Evolutionary conservation across 139 green algal genomes (phyloP), one percentile per base, ranked within the genome.

Genomic region (Coelastrella sp.): DNA sequence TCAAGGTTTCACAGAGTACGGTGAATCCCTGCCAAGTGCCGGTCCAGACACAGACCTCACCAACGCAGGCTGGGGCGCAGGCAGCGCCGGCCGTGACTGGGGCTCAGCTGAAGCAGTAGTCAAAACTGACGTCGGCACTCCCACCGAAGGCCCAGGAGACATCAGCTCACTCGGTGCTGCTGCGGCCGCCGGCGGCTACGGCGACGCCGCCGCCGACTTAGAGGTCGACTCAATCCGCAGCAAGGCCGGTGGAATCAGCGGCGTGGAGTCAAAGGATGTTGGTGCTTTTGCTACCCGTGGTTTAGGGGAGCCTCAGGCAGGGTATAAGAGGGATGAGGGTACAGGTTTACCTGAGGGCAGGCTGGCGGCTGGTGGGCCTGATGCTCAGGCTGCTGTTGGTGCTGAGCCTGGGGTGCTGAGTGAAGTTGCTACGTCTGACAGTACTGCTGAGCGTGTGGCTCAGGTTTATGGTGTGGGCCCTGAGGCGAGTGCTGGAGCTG

Each of bases 361-460:
- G 74, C 74, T 80, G n/a, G 74, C 74, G 57, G 74, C 74, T 80
- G 74, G 74, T 80, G 74, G 74, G 11, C 2, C 7, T 57, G 74
- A 80, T 80, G 74, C 74, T 59, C 74, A 80, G 74, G 74, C 74
- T 80, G 74, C 74, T 32, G 74, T 80, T 57, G 22, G 5, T 16
- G 74, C 13, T 57, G 74, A 58, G 74, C 23, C 74, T 80, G 74
- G 11, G 74, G 58, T 5, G 14, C 17, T 76, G 23, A 58, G n/a
- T 7, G 74, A 13, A 32, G 74, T 7, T 4, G 22, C n/a, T 7
- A 80, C 74, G 7, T 59, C 22, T 57, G 74, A 80, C 74, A 80
- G 74, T 58, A 80, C 74, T 80, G 74, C 74, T 59, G 74, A 57
- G 74, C 74, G 74, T 80, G 74, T 80, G 57, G 74, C 74, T 17